phyloP scores from a whole-genome alignment of 805 yeast genomes.

The Lipomyces mesembrius region DNA sequence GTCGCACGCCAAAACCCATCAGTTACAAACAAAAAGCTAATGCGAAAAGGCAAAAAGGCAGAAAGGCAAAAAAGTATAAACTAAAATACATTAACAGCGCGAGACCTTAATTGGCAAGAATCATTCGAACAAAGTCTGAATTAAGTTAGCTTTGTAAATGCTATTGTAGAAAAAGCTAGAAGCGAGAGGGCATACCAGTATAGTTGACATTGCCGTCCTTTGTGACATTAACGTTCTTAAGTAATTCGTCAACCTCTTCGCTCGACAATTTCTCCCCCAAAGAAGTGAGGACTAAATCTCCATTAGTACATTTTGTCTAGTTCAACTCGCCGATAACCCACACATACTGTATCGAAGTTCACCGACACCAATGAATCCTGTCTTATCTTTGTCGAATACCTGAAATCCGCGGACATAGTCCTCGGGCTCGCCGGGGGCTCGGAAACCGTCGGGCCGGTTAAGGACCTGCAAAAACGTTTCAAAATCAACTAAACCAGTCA shows the following conservation, averaged over 20 bases:
- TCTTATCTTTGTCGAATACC: constrained; percentile 93
- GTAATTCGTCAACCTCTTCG: constrained; percentile 90
- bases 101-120: constrained; percentile 34
- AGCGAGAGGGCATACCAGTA: constrained; percentile 52
- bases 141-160: constrained; percentile 42
- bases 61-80: neutral
- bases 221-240: constrained; percentile 93
- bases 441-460: constrained; percentile 86
- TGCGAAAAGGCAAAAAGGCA: neutral
- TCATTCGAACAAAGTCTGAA: constrained; percentile 38
- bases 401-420: constrained; percentile 96
- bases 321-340: neutral
- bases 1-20: neutral
- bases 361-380: constrained; percentile 97
- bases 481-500: constrained; percentile 56
- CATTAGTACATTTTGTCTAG: neutral
- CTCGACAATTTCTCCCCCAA: constrained; percentile 93
- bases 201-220: constrained; percentile 95
- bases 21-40: neutral
- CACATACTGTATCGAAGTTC: constrained; percentile 79
- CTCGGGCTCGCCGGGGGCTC: constrained; percentile 83
- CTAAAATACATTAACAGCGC: neutral
- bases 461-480: constrained; percentile 76
- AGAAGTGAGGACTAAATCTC: constrained; percentile 67
- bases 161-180: neutral